phyloP scores from a whole-genome alignment of 139 green algal species.

The Asterochloris erici region DNA sequence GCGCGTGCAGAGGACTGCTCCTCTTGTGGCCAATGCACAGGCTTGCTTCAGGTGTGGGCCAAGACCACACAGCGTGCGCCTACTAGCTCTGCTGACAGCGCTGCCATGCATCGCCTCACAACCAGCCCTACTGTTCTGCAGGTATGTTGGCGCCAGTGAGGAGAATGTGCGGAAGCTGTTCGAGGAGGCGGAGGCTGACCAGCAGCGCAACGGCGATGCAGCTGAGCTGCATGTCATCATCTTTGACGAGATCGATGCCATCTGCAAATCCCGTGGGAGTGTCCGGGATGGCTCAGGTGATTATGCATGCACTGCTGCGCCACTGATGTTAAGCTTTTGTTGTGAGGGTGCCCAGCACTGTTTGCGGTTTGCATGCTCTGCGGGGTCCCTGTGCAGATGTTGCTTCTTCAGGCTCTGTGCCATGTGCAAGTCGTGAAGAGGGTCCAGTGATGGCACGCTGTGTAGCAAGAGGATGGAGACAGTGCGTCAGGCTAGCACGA shows the following conservation, averaged over 20 bases:
- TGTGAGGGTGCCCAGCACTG: not conserved
- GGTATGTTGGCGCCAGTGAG: slow-evolving; percentile 92
- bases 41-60: no score
- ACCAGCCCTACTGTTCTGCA: no score
- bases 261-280: slow-evolving; percentile 91
- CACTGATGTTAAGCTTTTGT: not conserved
- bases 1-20: no score
- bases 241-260: slow-evolving; percentile 99
- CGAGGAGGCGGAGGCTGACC: slow-evolving; percentile 87
- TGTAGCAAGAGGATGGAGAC: no score
- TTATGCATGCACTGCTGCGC: not conserved
- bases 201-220: slow-evolving; percentile 60
- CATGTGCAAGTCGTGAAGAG: no score
- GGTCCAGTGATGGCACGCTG: no score
- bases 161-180: slow-evolving; percentile 98
- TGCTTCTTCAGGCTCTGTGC: no score
- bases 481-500: no score
- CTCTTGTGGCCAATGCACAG: no score
- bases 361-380: not conserved
- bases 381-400: not conserved
- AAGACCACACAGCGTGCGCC: no score
- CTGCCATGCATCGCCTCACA: no score
- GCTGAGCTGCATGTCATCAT: slow-evolving; percentile 99
- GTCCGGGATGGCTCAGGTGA: slow-evolving; percentile 53
- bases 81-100: slow-evolving; percentile 17